These are phyloP conservation scores for Talaromyces liani DNA, from an alignment of 495 filamentous ascomycete genomes.

Conservation along the genomic window DNA sequence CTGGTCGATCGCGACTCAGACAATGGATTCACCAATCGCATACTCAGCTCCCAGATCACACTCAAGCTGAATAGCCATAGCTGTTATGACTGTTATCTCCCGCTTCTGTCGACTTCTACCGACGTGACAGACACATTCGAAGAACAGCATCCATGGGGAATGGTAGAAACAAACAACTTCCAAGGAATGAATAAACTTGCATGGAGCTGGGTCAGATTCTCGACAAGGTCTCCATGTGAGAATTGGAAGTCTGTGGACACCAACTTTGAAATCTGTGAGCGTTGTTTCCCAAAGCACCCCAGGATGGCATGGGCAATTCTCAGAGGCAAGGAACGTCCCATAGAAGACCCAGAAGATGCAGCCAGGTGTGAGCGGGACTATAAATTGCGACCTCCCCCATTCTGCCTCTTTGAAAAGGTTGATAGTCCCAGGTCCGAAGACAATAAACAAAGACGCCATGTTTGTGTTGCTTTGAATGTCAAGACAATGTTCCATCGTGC, in stretches of 20 bases:
- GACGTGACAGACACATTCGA: not conserved
- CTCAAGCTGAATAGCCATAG: not conserved
- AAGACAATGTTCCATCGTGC: constrained; percentile 51
- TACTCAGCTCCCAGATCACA: not conserved
- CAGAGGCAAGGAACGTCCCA: constrained; percentile 10
- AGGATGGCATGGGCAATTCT: constrained; percentile 27
- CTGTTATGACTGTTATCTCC: constrained; percentile 8
- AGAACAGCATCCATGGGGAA: not conserved
- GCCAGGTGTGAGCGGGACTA: constrained; percentile 37
- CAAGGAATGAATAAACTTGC: not conserved
- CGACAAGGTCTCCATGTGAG: not conserved
- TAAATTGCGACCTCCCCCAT: constrained; percentile 40
- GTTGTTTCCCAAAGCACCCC: constrained; percentile 39
- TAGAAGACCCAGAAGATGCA: constrained; percentile 39
- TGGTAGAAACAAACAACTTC: not conserved
- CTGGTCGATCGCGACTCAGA: not conserved
- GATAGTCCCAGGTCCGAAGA: constrained; percentile 2
- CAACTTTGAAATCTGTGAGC: constrained; percentile 15
- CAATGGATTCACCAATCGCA: not conserved
- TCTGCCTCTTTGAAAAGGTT: constrained; percentile 35
- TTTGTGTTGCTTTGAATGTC: constrained; percentile 48
- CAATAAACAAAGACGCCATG: constrained; percentile 16
- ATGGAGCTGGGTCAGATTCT: constrained; percentile 2
- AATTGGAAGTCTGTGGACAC: not conserved
- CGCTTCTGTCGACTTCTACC: not conserved